A percentile compares a stretch with the other conserved stretches of the same genome.
Conservation (phyloP, 2,329 filamentous ascomycete species). For the Pestalotiopsis sp. region DNA sequence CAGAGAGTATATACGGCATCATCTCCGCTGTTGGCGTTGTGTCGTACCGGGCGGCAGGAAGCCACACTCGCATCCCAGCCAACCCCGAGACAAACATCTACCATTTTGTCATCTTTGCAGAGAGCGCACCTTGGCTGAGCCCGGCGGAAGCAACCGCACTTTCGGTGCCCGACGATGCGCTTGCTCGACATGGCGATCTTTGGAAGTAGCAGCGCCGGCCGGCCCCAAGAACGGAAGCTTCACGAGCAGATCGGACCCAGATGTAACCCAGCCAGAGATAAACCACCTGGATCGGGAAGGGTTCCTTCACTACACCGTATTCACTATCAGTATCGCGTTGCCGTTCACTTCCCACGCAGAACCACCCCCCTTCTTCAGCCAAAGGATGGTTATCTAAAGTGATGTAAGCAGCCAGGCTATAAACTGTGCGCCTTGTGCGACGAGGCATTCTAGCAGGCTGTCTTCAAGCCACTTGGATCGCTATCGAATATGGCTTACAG, state of each 20-base stretch:
- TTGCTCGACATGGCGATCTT: neutral
- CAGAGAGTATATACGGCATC: neutral
- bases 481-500: neutral
- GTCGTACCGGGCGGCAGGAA: neutral
- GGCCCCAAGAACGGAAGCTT: conserved; percentile 10
- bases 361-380: neutral
- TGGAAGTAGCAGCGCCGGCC: neutral
- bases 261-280: neutral
- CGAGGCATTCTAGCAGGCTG: neutral
- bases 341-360: neutral
- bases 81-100: neutral
- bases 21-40: neutral
- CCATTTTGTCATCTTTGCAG: neutral
- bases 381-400: neutral
- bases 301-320: neutral
- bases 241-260: neutral
- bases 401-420: neutral
- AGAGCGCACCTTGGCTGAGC: neutral
- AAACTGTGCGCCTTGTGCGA: neutral
- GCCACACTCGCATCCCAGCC: neutral
- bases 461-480: neutral
- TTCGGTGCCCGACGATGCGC: neutral
- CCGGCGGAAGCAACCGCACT: neutral
- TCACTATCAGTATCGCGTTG: neutral
- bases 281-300: neutral